These are phyloP conservation scores for Termitomyces sp. DNA, from an alignment of 768 basidiomycete species.

Conservation along the genomic window DNA sequence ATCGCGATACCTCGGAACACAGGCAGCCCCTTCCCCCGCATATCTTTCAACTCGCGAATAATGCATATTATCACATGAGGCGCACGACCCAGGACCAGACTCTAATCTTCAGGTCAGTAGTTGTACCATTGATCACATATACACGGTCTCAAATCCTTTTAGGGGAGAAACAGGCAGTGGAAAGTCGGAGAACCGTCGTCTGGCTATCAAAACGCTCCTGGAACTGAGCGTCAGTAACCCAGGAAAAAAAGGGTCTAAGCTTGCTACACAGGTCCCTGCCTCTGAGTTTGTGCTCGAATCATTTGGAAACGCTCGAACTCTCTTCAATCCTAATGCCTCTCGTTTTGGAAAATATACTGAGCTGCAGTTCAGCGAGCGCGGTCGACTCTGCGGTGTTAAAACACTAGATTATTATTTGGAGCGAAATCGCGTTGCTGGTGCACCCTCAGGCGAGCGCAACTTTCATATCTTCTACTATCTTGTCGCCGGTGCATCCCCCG, in stretches of 20 bases:
- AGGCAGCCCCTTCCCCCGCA: conserved; percentile 72
- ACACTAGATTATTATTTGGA: conserved; percentile 97
- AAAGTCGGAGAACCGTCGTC: conserved; percentile 85
- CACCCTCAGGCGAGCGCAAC: conserved; percentile 89
- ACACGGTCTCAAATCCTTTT: conserved; percentile 1
- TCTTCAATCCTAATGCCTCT: conserved; percentile 93
- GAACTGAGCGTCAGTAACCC: conserved; percentile 84
- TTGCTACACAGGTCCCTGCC: conserved; percentile 81
- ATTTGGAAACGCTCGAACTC: conserved; percentile 89
- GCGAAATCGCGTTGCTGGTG: conserved; percentile 80
- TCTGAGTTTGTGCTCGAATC: conserved; percentile 94
- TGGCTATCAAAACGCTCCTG: conserved; percentile 91
- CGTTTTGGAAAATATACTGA: conserved; percentile 98
- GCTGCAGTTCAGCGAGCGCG: conserved; percentile 92
- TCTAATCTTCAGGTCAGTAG: conserved; percentile 73
- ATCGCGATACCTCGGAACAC: conserved; percentile 66
- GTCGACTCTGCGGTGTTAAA: conserved; percentile 84
- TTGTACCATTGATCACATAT: not conserved
- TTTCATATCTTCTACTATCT: conserved; percentile 99
- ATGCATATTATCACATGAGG: conserved; percentile 94
- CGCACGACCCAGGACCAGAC: conserved; percentile 92
- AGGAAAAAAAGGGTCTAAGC: conserved; percentile 92
- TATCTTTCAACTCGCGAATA: conserved; percentile 86
- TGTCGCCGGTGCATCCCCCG: conserved; percentile 81
- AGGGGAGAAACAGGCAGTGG: conserved; percentile 93